Percentiles rank a stretch among this genome's conserved stretches.
Evolutionary conservation across 805 yeast species (phyloP).

Genomic region (Nakazawaea ernobii): DNA sequence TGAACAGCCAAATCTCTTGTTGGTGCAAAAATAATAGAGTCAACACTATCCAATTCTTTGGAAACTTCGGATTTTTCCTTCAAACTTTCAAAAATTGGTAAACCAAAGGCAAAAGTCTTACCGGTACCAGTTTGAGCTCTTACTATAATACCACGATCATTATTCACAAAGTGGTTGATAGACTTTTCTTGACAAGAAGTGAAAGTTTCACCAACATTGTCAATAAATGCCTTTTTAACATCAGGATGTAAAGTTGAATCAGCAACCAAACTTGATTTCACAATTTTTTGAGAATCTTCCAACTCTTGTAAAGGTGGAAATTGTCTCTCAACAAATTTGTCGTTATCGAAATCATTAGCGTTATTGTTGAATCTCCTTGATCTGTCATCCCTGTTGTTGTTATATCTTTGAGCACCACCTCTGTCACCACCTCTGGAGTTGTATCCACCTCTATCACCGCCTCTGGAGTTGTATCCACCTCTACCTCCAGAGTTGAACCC

Average conservation of each 20-base stretch:
- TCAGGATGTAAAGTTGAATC: slow-evolving; percentile 22
- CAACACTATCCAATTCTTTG: slow-evolving; percentile 31
- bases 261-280: slow-evolving; percentile 12
- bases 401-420: background rate
- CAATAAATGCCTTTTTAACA: slow-evolving; percentile 25
- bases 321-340: slow-evolving; percentile 3
- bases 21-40: slow-evolving; percentile 74
- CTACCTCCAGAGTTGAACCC: background rate
- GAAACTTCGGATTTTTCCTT: slow-evolving; percentile 26
- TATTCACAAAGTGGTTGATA: slow-evolving; percentile 46
- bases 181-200: slow-evolving; percentile 69
- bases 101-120: slow-evolving; percentile 82
- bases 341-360: background rate
- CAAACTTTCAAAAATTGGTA: slow-evolving; percentile 66
- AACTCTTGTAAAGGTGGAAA: slow-evolving; percentile 10
- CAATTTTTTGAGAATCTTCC: slow-evolving; percentile 4
- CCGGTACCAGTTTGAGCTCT: slow-evolving; percentile 97
- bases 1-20: slow-evolving; percentile 90
- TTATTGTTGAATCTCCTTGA: background rate
- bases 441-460: background rate
- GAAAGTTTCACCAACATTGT: slow-evolving; percentile 38
- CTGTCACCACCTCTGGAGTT: too few species aligned
- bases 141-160: slow-evolving; percentile 65
- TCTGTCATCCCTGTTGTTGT: background rate
- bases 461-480: background rate